Evolutionary conservation across 768 basidiomycete species (phyloP).

Genomic region (Amanita muscaria): DNA sequence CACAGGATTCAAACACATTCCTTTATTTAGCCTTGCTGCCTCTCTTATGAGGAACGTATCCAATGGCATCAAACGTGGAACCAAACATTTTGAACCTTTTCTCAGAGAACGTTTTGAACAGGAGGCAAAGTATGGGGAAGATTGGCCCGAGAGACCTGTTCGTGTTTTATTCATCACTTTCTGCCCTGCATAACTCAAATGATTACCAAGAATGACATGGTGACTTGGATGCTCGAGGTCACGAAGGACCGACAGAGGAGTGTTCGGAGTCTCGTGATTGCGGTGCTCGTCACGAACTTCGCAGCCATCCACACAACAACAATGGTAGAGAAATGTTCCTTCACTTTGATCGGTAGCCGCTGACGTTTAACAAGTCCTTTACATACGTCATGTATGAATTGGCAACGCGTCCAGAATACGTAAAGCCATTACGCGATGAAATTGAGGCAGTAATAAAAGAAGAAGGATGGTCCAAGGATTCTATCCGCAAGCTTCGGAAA

Average conservation of each 20-base stretch:
- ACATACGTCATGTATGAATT: conserved; percentile 30
- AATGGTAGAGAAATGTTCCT: conserved; percentile 20
- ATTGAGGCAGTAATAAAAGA: conserved; percentile 26
- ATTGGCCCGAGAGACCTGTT: conserved; percentile 25
- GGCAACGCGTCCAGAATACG: conserved; percentile 24
- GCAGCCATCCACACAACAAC: conserved; percentile 35
- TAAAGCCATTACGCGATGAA: conserved; percentile 32
- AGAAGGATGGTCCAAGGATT: conserved; percentile 30
- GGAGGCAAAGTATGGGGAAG: conserved; percentile 16
- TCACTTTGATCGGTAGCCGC: not conserved
- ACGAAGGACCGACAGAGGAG: conserved; percentile 22
- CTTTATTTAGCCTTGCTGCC: conserved; percentile 12
- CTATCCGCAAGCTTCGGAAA: conserved; percentile 30
- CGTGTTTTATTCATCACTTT: not conserved
- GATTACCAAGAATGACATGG: conserved; percentile 37
- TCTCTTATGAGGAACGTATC: conserved; percentile 10
- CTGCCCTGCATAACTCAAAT: not conserved
- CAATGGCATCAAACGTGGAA: conserved; percentile 10
- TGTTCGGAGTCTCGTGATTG: conserved; percentile 21
- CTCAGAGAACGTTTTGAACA: conserved; percentile 19
- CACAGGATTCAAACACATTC: not conserved
- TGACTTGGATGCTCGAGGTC: conserved; percentile 37
- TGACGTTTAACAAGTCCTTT: conserved; percentile 22
- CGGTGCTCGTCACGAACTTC: conserved; percentile 34
- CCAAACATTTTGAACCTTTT: conserved; percentile 19